Evolutionary conservation across 257 asterid species (phyloP).

Genomic region (Forsythia viridissima): DNA sequence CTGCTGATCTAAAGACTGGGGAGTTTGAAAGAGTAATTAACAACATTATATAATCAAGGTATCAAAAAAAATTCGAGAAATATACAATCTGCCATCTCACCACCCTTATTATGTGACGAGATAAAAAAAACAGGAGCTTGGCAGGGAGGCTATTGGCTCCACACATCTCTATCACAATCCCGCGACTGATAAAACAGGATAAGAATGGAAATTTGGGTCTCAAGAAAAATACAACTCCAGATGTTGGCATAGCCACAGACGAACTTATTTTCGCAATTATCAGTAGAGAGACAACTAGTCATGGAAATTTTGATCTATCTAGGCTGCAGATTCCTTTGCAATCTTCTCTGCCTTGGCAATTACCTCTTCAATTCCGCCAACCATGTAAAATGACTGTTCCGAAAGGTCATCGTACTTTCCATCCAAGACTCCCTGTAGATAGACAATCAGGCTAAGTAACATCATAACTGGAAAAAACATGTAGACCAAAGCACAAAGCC

Average conservation of each 20-base stretch:
- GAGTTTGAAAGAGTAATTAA: too few relatives aligned
- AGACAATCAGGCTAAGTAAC: conserved; percentile 9
- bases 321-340: conserved; percentile 63
- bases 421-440: conserved; percentile 74
- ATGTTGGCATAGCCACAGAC: conserved; percentile 37
- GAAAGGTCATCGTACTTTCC: conserved; percentile 87
- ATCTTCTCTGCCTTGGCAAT: conserved; percentile 74
- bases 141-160: conserved; percentile 42
- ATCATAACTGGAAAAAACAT: not conserved
- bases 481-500: not conserved
- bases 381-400: conserved; percentile 92
- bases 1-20: too few relatives aligned
- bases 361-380: conserved; percentile 90
- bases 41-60: not conserved
- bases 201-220: conserved; percentile 32
- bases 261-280: conserved; percentile 60
- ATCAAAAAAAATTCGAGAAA: conserved; percentile 26
- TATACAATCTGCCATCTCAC: conserved; percentile 39
- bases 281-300: conserved; percentile 28
- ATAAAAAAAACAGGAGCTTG: conserved; percentile 38
- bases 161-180: conserved; percentile 38
- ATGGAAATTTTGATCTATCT: conserved; percentile 19
- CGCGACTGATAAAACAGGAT: conserved; percentile 28
- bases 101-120: conserved; percentile 39
- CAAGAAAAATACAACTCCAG: conserved; percentile 35